Evolutionary conservation across 1,284 basidiomycete genomes (phyloP), one percentile per base, ranked within the genome.

Genomic region (Cutaneotrichosporon mucoides): DNA sequence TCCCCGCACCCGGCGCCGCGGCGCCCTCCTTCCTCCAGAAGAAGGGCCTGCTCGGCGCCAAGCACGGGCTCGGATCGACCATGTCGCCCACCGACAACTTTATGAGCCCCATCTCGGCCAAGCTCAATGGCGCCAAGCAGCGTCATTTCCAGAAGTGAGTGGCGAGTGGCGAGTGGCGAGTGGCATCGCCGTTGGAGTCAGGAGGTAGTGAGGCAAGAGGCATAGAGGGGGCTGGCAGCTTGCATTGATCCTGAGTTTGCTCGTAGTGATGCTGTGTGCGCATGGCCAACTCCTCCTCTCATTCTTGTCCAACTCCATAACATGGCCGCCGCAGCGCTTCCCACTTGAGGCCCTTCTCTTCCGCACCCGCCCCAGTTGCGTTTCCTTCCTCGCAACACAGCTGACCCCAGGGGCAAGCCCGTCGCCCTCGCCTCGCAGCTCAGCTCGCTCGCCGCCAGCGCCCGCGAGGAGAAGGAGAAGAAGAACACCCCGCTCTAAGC

Each of bases 1-100:
- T 38, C 9, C 53, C 51, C 38, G 48, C 59, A 24, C 5, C n/a
- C 37, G 38, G 16, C 48, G 46, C 35, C 48, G 38, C 56, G 7
- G 61, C 64, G n/a, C 72, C 73, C 6, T 63, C 64, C n/a, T 73
- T 72, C 70, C 59, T 76, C 12, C 70, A 73, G 62, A 76, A 76
- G 67, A 77, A 77, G 67, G 75, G 75, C 47, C 63, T 77, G 6
- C 63, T 77, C 12, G 43, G 44, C 34, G 42, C 34, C 45, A 55
- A 59, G 55, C 40, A 41, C 12, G 43, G 50, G 33, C 44, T 36
- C 55, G 73, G 70, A 10, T 84, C 82, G 55, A 91, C 84, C 68
- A 81, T 90, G 67, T 94, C 92, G 33, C 92, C 92, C 6, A 94
- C 92, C 9, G 92, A 96, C 76, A 90, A 89, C 73, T 82, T 95